phyloP scores from a whole-genome alignment of 768 basidiomycete genomes.

The Lactifluus pinguis region DNA sequence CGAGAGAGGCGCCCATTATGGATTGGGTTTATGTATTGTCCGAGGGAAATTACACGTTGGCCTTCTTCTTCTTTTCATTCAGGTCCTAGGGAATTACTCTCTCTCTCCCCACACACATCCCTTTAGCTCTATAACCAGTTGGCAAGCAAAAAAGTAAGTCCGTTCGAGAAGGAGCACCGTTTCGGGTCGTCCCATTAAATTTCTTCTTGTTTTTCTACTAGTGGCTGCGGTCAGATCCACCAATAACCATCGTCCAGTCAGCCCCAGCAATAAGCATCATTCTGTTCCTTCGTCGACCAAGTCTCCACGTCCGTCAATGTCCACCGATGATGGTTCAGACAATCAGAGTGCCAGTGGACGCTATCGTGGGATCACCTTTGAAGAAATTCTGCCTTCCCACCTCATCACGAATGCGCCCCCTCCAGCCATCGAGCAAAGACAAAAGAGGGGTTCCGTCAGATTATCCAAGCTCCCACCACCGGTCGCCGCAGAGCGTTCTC shows the following conservation, averaged over 20 bases:
- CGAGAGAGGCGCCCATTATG: no score
- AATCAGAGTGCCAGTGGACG: neutral
- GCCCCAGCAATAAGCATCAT: no score
- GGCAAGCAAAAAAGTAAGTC: neutral
- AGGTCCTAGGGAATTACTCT: neutral
- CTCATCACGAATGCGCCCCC: conserved; percentile 8
- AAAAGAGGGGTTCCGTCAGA: neutral
- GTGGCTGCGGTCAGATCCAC: no score
- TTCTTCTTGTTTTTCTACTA: no score
- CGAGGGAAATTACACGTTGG: no score
- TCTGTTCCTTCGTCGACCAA: neutral
- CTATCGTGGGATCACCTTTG: conserved; percentile 13
- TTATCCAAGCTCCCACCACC: no score
- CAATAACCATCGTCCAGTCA: no score
- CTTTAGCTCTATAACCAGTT: neutral
- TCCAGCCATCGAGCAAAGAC: neutral
- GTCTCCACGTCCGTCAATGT: neutral
- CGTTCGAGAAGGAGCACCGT: no score
- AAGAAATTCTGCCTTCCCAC: conserved; percentile 1
- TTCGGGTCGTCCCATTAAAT: no score
- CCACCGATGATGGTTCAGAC: neutral
- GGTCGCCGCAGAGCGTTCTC: no score
- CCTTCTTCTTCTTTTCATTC: neutral
- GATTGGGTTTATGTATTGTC: neutral
- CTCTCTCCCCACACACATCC: neutral